phyloP scores from a whole-genome alignment of 805 yeast species.

The Yarrowia sp. region DNA sequence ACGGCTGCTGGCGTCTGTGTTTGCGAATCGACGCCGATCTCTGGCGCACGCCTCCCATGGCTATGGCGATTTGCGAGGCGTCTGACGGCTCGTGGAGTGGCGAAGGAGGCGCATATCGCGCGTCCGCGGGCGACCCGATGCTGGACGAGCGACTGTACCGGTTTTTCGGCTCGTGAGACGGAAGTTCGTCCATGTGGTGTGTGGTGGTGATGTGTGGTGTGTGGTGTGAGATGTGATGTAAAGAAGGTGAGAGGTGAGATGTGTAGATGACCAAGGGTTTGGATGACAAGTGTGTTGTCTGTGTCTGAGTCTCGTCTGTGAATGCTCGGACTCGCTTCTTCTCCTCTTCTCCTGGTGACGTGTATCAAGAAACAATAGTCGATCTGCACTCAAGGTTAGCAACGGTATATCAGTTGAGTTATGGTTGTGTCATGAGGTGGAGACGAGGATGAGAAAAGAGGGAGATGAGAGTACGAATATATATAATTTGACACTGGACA shows the following conservation, averaged over 20 bases:
- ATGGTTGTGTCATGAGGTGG: conserved; percentile 18
- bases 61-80: conserved; percentile 28
- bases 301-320: not conserved
- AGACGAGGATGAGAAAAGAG: not conserved
- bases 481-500: no score
- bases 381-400: conserved; percentile 32
- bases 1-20: conserved; percentile 45
- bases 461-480: not conserved
- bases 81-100: conserved; percentile 17
- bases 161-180: conserved; percentile 36
- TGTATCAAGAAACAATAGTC: conserved; percentile 13
- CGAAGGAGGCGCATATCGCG: conserved; percentile 35
- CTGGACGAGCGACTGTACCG: conserved; percentile 20
- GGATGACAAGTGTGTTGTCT: no score
- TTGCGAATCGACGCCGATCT: conserved; percentile 41
- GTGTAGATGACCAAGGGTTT: not conserved
- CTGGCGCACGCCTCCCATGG: conserved; percentile 36
- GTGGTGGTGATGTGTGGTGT: not conserved
- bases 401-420: conserved; percentile 25
- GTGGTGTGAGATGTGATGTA: not conserved
- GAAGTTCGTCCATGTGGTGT: conserved; percentile 22
- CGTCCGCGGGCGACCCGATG: conserved; percentile 28
- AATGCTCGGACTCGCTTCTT: not conserved
- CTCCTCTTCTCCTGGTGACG: conserved; percentile 3
- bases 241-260: not conserved